Base-by-base conservation (phyloP, 495 filamentous ascomycete species). In the Xylaria intraflava region DNA sequence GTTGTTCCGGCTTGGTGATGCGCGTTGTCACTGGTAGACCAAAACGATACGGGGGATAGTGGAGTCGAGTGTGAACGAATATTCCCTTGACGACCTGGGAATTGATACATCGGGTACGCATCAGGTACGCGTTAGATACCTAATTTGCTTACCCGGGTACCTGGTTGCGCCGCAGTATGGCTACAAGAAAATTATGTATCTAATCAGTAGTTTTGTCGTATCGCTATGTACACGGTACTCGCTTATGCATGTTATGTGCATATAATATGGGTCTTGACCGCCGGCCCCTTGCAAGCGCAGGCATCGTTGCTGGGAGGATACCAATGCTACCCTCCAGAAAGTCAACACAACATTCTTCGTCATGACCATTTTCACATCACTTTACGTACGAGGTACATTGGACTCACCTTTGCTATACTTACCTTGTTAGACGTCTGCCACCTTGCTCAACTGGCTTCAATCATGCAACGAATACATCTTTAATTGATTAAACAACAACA, bases 231-330 rank as follows among this genome's bases (percentile, higher is more conserved):
- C n/a, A n/a, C n/a, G n/a, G n/a, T n/a, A n/a, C n/a, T n/a, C n/a
- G n/a, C n/a, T n/a, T n/a, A 23, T 16, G n/a, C 14, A 19, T 23
- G 40, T 14, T 4, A 1, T 3, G 20, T 24, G 16, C 31, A 30
- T 14, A 19, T 23, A 35, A 16, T 6, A 27, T 19, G 9, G 9
- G 44, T 14, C 42, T 38, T n/a, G 9, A 20, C 10, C 2, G 17
- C 0, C 11, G 16, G 1, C 26, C 30, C 51, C 40, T 24, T 54
- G 31, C 44, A 47, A 54, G 33, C 43, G 29, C 35, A 23, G 22
- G 33, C 53, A 42, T 27, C 39, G 53, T 56, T 56, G 53, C 53
- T 29, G 38, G 10, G 53, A 50, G 53, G 53, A 56, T 49, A 56
- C 53, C 46, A 36, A 22, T 7, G 26, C n/a, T 20, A 8, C 10